Evolutionary conservation across 2,329 filamentous ascomycete species (phyloP).

Genomic region (Bimuria novae-zelandiae): DNA sequence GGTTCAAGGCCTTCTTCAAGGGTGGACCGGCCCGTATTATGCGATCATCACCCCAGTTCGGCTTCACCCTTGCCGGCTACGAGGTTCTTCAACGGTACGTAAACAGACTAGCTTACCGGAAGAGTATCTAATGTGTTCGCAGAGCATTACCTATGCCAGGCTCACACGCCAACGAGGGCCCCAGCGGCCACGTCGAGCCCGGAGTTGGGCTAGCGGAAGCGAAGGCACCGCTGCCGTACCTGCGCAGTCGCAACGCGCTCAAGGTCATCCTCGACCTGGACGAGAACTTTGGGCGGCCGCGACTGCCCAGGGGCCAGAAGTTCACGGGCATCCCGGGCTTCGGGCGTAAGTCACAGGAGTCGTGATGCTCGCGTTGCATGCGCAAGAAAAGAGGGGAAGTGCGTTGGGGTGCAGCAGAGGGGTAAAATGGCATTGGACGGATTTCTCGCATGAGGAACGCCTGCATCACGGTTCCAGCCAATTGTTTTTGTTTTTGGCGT

Average conservation of each 20-base stretch:
- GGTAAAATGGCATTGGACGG: slow-evolving; percentile 39
- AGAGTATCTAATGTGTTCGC: slow-evolving; percentile 1
- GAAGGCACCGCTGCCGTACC: slow-evolving; percentile 66
- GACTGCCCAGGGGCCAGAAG: slow-evolving; percentile 54
- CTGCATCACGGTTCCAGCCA: slow-evolving; percentile 27
- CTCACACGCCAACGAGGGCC: slow-evolving; percentile 53
- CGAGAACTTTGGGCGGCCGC: slow-evolving; percentile 83
- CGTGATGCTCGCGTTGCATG: slow-evolving; percentile 23
- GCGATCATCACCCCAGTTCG: slow-evolving; percentile 94
- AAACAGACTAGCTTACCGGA: not conserved
- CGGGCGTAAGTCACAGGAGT: slow-evolving; percentile 34
- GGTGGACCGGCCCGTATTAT: slow-evolving; percentile 93
- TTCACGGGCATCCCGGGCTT: slow-evolving; percentile 45
- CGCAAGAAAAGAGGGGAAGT: slow-evolving; percentile 12
- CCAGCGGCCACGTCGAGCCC: slow-evolving; percentile 64
- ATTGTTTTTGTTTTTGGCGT: slow-evolving; percentile 33
- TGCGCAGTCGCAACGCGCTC: slow-evolving; percentile 83
- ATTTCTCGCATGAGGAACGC: slow-evolving; percentile 23
- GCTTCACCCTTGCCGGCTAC: slow-evolving; percentile 94
- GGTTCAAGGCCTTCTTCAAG: slow-evolving; percentile 97
- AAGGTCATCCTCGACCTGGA: slow-evolving; percentile 96
- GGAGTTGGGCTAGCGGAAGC: slow-evolving; percentile 67
- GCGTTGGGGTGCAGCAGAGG: slow-evolving; percentile 21
- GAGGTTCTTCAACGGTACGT: slow-evolving; percentile 77
- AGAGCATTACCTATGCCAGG: slow-evolving; percentile 76